phyloP scores from a whole-genome alignment of 2,329 filamentous ascomycete genomes.

The Fusarium papillatum region DNA sequence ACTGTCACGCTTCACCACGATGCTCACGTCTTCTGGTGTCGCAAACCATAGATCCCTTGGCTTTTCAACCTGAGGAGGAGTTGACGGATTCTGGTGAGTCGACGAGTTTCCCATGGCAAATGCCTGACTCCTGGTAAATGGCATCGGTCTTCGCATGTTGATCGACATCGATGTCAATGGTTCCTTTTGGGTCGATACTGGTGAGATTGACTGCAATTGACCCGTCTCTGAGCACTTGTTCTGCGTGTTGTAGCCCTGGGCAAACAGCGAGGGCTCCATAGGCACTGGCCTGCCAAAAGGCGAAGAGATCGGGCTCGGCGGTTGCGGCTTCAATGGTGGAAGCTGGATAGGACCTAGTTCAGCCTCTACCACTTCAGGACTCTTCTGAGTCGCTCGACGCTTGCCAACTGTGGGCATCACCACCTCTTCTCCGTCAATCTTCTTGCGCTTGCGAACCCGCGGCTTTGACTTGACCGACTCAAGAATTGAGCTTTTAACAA shows the following conservation, averaged over 20 bases:
- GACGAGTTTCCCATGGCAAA: slow-evolving; percentile 42
- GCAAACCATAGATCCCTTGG: slow-evolving; percentile 24
- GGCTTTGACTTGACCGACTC: slow-evolving; percentile 64
- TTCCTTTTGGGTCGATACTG: slow-evolving; percentile 9
- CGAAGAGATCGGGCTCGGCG: slow-evolving; percentile 22
- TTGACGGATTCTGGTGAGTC: slow-evolving; percentile 30
- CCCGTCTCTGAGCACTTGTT: slow-evolving; percentile 36
- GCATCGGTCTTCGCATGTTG: slow-evolving; percentile 43
- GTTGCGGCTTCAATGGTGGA: slow-evolving; percentile 47
- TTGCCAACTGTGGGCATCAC: slow-evolving; percentile 39
- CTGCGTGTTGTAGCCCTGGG: slow-evolving; percentile 6
- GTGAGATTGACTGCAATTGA: slow-evolving; percentile 31
- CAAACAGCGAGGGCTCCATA: slow-evolving; percentile 44
- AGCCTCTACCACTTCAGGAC: slow-evolving; percentile 11
- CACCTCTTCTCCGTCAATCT: slow-evolving; percentile 56
- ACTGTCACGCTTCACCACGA: slow-evolving; percentile 28
- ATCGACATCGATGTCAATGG: slow-evolving; percentile 48
- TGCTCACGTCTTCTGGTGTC: slow-evolving; percentile 13
- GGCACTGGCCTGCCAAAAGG: slow-evolving; percentile 41
- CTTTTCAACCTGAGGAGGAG: slow-evolving; percentile 36
- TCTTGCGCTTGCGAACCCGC: slow-evolving; percentile 62
- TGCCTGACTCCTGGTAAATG: slow-evolving; percentile 35
- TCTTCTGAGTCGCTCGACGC: slow-evolving; percentile 29
- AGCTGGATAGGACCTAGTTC: slow-evolving; percentile 41
- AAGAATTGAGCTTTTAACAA: slow-evolving; percentile 58